Evolutionary conservation across 2,329 filamentous ascomycete genomes (phyloP).

Genomic region (Pseudogymnoascus sp.): DNA sequence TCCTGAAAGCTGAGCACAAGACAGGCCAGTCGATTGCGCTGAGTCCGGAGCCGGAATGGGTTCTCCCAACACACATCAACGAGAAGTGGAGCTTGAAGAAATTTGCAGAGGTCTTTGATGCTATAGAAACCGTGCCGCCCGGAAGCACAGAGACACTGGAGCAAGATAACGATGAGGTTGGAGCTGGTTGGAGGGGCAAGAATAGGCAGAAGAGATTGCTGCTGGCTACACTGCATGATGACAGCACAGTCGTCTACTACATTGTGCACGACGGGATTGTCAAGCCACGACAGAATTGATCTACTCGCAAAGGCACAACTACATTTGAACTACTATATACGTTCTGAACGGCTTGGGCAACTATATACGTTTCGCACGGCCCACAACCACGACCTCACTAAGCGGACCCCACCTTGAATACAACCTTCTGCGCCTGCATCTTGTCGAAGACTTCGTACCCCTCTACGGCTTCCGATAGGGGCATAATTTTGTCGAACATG

Average conservation of each 20-base stretch:
- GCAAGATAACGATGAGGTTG: slow-evolving; percentile 25
- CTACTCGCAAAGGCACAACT: not conserved
- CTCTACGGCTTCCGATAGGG: slow-evolving; percentile 56
- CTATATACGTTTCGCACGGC: not conserved
- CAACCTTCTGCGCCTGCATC: slow-evolving; percentile 67
- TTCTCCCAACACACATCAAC: slow-evolving; percentile 63
- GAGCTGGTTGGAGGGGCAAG: slow-evolving; percentile 37
- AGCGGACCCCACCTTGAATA: slow-evolving; percentile 42
- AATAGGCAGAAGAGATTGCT: slow-evolving; percentile 59
- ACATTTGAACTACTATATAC: not conserved
- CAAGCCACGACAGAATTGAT: slow-evolving; percentile 74
- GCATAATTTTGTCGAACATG: slow-evolving; percentile 72
- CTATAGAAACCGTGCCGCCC: slow-evolving; percentile 41
- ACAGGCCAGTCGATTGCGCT: slow-evolving; percentile 40
- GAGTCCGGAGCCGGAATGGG: slow-evolving; percentile 62
- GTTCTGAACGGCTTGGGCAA: not conserved
- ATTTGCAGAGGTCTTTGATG: slow-evolving; percentile 66
- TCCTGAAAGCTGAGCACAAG: slow-evolving; percentile 53
- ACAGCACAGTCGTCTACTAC: slow-evolving; percentile 80
- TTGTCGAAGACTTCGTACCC: slow-evolving; percentile 67
- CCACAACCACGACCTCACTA: not conserved
- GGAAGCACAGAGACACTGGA: slow-evolving; percentile 22
- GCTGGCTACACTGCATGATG: slow-evolving; percentile 68
- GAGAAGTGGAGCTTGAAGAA: slow-evolving; percentile 64
- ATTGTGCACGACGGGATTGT: slow-evolving; percentile 80